phyloP scores from a whole-genome alignment of 805 yeast species.

The Wickerhamomyces kurtzmanii region DNA sequence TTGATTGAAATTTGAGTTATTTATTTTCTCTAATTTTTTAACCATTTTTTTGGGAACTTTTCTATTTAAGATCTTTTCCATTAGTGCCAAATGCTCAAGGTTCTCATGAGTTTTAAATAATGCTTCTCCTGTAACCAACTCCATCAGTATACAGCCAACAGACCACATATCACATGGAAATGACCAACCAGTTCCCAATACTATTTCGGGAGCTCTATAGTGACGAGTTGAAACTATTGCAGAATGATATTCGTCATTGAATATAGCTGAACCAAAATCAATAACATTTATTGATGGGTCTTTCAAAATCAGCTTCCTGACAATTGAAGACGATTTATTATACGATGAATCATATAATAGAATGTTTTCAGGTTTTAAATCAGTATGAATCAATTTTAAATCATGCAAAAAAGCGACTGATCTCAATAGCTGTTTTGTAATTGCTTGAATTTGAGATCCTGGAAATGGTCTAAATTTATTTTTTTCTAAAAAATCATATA shows the following conservation, averaged over 20 bases:
- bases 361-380: slow-evolving; percentile 92
- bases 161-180: slow-evolving; percentile 98
- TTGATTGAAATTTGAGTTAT: not conserved
- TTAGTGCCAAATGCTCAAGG: slow-evolving; percentile 89
- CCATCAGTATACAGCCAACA: slow-evolving; percentile 87
- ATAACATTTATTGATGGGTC: slow-evolving; percentile 83
- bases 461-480: slow-evolving; percentile 88
- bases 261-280: slow-evolving; percentile 96
- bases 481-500: slow-evolving; percentile 82
- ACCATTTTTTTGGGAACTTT: slow-evolving; percentile 29
- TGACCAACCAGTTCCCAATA: slow-evolving; percentile 93
- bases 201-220: slow-evolving; percentile 95
- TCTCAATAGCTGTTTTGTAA: slow-evolving; percentile 75
- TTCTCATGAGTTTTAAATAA: slow-evolving; percentile 92
- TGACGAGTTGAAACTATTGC: slow-evolving; percentile 91
- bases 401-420: slow-evolving; percentile 88
- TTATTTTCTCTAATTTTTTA: slow-evolving; percentile 15
- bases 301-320: slow-evolving; percentile 33
- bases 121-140: slow-evolving; percentile 88
- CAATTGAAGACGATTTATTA: too few species aligned
- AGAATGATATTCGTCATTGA: slow-evolving; percentile 89
- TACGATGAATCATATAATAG: slow-evolving; percentile 23
- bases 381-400: slow-evolving; percentile 87
- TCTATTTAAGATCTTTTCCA: slow-evolving; percentile 67
- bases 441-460: slow-evolving; percentile 83